Conservation (phyloP, 345 rosid species). For the Mercurialis annua region DNA sequence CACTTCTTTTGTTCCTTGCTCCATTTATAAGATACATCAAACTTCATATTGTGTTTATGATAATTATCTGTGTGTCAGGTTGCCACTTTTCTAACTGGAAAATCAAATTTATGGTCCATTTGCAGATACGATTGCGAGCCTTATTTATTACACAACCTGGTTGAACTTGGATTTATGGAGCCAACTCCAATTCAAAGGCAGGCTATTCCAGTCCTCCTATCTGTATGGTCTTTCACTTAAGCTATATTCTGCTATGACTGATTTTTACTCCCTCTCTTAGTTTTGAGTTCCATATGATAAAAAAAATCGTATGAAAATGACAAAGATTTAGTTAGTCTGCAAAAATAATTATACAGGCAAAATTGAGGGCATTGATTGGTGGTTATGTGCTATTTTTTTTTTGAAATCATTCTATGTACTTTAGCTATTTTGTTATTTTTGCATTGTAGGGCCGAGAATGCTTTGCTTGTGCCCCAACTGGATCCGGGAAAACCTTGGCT, state of each 20-base stretch:
- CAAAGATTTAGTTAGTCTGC: neutral
- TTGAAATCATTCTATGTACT: neutral
- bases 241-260: conserved; percentile 12
- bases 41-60: neutral
- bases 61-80: neutral
- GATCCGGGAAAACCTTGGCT: conserved; percentile 92
- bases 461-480: conserved; percentile 97
- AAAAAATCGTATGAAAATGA: conserved; percentile 1
- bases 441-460: conserved; percentile 74
- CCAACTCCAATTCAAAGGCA: conserved; percentile 98
- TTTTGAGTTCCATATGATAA: neutral
- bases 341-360: no score
- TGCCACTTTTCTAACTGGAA: neutral
- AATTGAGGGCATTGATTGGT: neutral
- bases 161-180: conserved; percentile 81
- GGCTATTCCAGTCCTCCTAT: conserved; percentile 84
- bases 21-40: neutral
- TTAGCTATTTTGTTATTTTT: conserved; percentile 16
- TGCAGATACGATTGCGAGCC: conserved; percentile 64
- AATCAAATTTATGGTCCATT: neutral
- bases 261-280: neutral
- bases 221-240: conserved; percentile 51
- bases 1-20: neutral
- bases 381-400: neutral
- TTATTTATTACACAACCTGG: conserved; percentile 60